These are phyloP conservation scores for Clonostachys solani DNA, from an alignment of 2,329 filamentous ascomycete genomes.

Conservation along the genomic window DNA sequence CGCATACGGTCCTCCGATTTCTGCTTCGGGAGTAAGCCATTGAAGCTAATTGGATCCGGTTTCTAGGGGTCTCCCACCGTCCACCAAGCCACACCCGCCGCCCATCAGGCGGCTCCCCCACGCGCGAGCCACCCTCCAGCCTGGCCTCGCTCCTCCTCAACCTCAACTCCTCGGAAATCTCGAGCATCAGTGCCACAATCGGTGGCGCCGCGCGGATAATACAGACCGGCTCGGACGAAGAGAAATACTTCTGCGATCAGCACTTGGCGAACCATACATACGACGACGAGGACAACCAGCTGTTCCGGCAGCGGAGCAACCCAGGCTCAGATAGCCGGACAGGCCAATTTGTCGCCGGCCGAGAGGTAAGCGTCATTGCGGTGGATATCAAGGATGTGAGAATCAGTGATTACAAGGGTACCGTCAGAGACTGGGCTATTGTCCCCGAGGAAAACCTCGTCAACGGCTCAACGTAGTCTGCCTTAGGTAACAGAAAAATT, in stretches of 20 bases:
- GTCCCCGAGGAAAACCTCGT: constrained; percentile 26
- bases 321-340: not conserved
- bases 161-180: constrained; percentile 84
- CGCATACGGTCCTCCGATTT: not conserved
- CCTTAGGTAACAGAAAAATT: not conserved
- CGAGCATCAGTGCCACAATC: constrained; percentile 88
- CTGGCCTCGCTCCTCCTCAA: constrained; percentile 82
- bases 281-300: constrained; percentile 43
- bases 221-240: constrained; percentile 70
- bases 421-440: constrained; percentile 72
- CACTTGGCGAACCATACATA: constrained; percentile 95
- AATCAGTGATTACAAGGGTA: constrained; percentile 94
- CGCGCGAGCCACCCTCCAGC: constrained; percentile 63
- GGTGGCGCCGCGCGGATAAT: constrained; percentile 81
- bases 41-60: not conserved
- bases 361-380: constrained; percentile 82
- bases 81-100: constrained; percentile 68
- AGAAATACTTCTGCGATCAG: constrained; percentile 74
- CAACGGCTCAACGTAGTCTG: constrained; percentile 27
- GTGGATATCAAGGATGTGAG: constrained; percentile 81
- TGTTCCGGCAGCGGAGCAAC: constrained; percentile 15
- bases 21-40: no score
- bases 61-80: constrained; percentile 77
- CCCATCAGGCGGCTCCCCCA: constrained; percentile 58
- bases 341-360: constrained; percentile 39